Base-by-base conservation (phyloP, 306 rosid species). In the Morella rubra region DNA sequence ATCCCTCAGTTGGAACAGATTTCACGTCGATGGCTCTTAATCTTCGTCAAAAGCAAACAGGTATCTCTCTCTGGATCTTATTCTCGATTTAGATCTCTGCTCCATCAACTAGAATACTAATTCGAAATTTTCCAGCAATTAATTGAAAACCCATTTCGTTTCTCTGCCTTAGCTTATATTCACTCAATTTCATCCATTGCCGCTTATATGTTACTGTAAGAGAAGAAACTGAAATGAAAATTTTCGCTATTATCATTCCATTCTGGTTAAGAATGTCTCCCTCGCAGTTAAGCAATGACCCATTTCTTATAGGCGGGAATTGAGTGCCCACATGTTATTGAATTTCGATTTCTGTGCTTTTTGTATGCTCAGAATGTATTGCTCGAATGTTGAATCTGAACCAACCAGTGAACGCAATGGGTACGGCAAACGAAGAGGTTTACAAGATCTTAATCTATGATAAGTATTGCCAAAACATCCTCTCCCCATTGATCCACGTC, bases 381-480 rank as follows among this genome's bases (percentile, higher is more conserved):
- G 76, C 84, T 1, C 92, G 98, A 32, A 90, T 95, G 97, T 77
- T 95, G 89, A 95, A 95, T 89, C 90, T 95, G 86, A 95, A 95
- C 75, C 98, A 92, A 69, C 97, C 97, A 4, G 79, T 92, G 3
- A 89, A 65, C 82, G 82, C 92, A 6, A 65, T 89, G 12, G 95
- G 91, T 44, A 90, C 91, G 4, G 91, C 93, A 1, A 95, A 90
- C 75, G 98, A 92, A 74, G 98, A 95, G 15, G 97, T 91, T 0
- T 95, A 95, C 82, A 95, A 92, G 96, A 90, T 95, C 58, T 85
- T 95, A 65, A 92, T 95, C 84, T 95, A 83, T 81, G 98, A 95
- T 72, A 88, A 75, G 73, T 92, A 86, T 80, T 95, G 98, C 81
- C 98, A 90, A 78, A 88, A 87, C 84, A 86, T 95, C 7, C 90